Evolutionary conservation across 305 asterid genomes (phyloP).

Genomic region (Galium porrigens): DNA sequence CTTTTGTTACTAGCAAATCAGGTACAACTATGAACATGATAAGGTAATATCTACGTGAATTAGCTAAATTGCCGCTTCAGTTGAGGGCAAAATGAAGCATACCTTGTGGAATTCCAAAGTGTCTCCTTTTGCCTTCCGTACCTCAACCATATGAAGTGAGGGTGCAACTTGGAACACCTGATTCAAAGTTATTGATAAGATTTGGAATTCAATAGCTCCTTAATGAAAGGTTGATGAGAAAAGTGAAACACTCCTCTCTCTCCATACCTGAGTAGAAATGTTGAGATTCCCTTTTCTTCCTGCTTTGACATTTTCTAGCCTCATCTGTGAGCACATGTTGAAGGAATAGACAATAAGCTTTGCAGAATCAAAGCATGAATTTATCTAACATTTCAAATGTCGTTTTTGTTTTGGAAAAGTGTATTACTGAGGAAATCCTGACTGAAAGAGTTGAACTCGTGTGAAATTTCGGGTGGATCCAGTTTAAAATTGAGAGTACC

Average conservation of each 20-base stretch:
- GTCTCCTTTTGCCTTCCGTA: constrained; percentile 89
- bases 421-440: neutral
- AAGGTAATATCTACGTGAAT: no score
- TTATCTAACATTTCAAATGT: neutral
- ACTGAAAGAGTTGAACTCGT: neutral
- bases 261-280: constrained; percentile 67
- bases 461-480: neutral
- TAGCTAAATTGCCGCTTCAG: neutral
- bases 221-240: constrained; percentile 6
- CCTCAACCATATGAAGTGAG: constrained; percentile 93
- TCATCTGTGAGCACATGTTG: constrained; percentile 36
- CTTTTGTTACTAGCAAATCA: neutral
- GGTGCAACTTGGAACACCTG: constrained; percentile 89
- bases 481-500: constrained; percentile 23
- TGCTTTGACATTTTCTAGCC: constrained; percentile 72
- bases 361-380: neutral
- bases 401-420: neutral
- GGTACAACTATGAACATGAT: neutral
- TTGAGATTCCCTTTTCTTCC: constrained; percentile 92
- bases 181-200: constrained; percentile 7
- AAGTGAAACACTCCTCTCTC: neutral
- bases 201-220: neutral
- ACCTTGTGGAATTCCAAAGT: constrained; percentile 97
- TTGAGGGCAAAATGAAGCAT: constrained; percentile 3
- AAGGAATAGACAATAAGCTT: constrained; percentile 1